Evolutionary conservation across 2,329 filamentous ascomycete genomes (phyloP), one percentile per base, ranked within the genome.

Genomic region (Trichoderma koningiopsis): DNA sequence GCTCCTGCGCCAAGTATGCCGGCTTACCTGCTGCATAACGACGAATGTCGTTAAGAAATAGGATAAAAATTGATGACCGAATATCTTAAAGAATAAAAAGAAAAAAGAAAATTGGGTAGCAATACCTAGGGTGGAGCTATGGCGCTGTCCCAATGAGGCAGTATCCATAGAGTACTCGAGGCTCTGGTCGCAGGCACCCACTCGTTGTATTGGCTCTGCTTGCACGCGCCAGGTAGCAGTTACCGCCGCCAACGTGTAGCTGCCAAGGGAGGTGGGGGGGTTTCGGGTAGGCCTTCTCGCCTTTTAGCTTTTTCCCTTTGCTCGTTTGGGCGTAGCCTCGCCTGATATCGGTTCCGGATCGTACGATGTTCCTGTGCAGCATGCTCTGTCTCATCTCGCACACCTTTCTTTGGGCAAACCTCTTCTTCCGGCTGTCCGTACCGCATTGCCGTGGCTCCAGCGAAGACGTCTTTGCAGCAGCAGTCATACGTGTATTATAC

Each of bases 301-400:
- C 43, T 58, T 65, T 66, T 66, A 66, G 62, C 62, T 66, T 66
- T 66, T 55, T 68, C 57, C 65, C 73, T 77, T 72, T 69, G 62
- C 68, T 68, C 40, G 53, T 70, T 71, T 70, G 61, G 72, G 70
- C 71, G 74, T 70, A 73, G 69, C 37, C 73, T 76, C 75, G 75
- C 71, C 75, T 76, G 74, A 77, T 77, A 71, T 73, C 71, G 69
- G 63, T 70, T 72, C 72, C 72, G 73, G 73, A 77, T 77, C 75
- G 75, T 78, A 77, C 76, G 76, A 77, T 77, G 75, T 72, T 72
- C 70, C 68, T 72, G 58, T 72, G 65, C 70, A 70, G 62, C 62
- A 49, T 29, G 52, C 29, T 40, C 27, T 58, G 60, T 66, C 68
- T 69, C 61, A 40, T 69, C 61, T 69, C 61, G 66, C 66, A 37